Base-by-base conservation (phyloP, 768 basidiomycete species). In the Cyclocybe aegerita region DNA sequence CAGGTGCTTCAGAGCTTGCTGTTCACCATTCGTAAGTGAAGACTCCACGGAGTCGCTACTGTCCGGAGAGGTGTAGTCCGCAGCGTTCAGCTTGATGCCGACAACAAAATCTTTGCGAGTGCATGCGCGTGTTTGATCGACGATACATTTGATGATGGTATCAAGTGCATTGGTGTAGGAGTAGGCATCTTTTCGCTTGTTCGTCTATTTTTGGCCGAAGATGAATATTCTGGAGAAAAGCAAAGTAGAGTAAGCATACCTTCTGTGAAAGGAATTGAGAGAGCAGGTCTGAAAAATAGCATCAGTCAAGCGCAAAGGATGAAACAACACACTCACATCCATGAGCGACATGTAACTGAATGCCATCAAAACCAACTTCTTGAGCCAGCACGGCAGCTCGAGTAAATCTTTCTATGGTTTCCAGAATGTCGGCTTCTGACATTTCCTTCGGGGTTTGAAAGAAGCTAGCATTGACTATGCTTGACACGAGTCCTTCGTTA, bases 321-420 rank as follows among this genome's bases (percentile, higher is more conserved):
- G 9, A 30, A 31, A 15, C 3, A 51, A 14, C 14, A 31, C 4
- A 80, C 88, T 66, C 48, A 91, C 88, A 94, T 34, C 93, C 93
- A 66, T 95, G 93, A 1, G 86, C 86, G 17, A 76, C 86, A 64
- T 97, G 95, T 8, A 98, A 54, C 60, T 97, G 82, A 3, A 96
- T 70, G 0, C 95, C 94, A 54, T 96, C 90, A 63, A 93, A 95
- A 0, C 90, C 91, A 36, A 86, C 70, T 46, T 77, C 63, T 12
- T 74, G 65, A 7, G 90, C 91, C 31, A 89, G 58, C 37, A 67
- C 60, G 0, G 93, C 90, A 4, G 86, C 90, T 36, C 70, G 68
- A 2, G 87, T 77, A 59, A 96, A 98, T 7, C 67, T 70, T 1
- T 73, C 69, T 0, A 91, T 76, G 5, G 84, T 77, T 8, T 72